These are phyloP conservation scores for Skeletonema menzelii DNA, from an alignment of 108 stramenopile species.

Conservation along the genomic window DNA sequence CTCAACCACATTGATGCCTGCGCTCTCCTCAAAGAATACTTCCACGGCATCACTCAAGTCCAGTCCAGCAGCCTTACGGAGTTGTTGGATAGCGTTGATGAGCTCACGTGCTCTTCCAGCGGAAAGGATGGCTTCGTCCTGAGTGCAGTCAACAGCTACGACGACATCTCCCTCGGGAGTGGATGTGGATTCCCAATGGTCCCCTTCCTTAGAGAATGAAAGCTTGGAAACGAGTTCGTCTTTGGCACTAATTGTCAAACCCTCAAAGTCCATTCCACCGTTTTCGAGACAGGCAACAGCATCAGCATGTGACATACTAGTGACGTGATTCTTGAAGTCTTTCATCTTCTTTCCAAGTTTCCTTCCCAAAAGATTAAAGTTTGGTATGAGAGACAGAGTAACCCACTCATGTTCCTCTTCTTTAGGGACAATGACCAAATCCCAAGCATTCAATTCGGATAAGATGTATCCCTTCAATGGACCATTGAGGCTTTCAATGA, in stretches of 20 bases:
- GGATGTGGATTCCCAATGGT: constrained; percentile 86
- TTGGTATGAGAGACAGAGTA: constrained; percentile 86
- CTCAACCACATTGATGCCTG: constrained; percentile 63
- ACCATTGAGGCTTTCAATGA: constrained; percentile 78
- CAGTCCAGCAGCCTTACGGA: constrained; percentile 93
- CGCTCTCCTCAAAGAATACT: constrained; percentile 83
- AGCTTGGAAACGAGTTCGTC: constrained; percentile 89
- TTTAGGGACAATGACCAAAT: constrained; percentile 74
- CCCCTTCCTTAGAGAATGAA: constrained; percentile 90
- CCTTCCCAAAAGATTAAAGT: constrained; percentile 91
- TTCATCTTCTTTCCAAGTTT: constrained; percentile 95
- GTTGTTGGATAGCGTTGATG: constrained; percentile 95
- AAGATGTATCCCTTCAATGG: constrained; percentile 92
- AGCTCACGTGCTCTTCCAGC: constrained; percentile 93
- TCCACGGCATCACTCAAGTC: constrained; percentile 88
- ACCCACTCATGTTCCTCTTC: constrained; percentile 93
- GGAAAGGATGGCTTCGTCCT: constrained; percentile 91
- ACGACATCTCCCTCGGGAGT: constrained; percentile 90
- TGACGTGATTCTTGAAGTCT: constrained; percentile 58
- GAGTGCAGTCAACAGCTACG: constrained; percentile 94
- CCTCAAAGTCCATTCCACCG: constrained; percentile 82
- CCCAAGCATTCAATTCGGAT: constrained; percentile 96
- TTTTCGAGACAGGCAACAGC: constrained; percentile 81
- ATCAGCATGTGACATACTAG: constrained; percentile 70
- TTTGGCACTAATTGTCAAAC: constrained; percentile 68